These are phyloP conservation scores for Isabelozyma rhagii DNA, from an alignment of 805 yeast species.

Conservation along the genomic window DNA sequence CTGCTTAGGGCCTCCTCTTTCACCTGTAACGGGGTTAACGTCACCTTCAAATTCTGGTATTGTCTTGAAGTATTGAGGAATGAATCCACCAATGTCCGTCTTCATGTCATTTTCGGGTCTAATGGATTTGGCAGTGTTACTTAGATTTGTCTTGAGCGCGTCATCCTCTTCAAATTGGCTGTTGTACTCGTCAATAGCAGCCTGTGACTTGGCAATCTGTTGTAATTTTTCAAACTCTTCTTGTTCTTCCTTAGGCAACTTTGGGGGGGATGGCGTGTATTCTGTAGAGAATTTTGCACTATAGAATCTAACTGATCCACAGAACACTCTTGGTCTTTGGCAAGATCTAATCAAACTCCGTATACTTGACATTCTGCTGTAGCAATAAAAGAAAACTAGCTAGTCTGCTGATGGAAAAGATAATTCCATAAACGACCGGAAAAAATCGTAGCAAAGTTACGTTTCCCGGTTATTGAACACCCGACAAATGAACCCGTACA, in stretches of 20 bases:
- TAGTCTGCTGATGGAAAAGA: not conserved
- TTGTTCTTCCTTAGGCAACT: conserved; percentile 75
- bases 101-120: conserved; percentile 26
- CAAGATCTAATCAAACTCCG: not conserved
- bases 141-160: conserved; percentile 21
- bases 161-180: conserved; percentile 35
- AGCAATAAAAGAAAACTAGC: not conserved
- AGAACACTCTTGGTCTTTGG: not conserved
- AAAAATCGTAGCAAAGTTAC: not conserved
- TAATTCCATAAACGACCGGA: not conserved
- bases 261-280: conserved; percentile 54
- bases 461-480: not conserved
- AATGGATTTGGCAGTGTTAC: conserved; percentile 5
- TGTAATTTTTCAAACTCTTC: conserved; percentile 90
- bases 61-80: conserved; percentile 69
- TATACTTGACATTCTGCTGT: not conserved
- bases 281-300: conserved; percentile 21
- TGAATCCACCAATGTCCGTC: conserved; percentile 60
- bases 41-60: conserved; percentile 97
- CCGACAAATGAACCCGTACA: not conserved
- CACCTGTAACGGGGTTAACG: conserved; percentile 90
- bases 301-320: conserved; percentile 6
- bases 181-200: conserved; percentile 74
- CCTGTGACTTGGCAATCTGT: conserved; percentile 73
- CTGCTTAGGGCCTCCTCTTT: conserved; percentile 95